These are phyloP conservation scores for Hypoxylon sp. DNA, from an alignment of 2,329 filamentous ascomycete genomes.

Conservation along the genomic window DNA sequence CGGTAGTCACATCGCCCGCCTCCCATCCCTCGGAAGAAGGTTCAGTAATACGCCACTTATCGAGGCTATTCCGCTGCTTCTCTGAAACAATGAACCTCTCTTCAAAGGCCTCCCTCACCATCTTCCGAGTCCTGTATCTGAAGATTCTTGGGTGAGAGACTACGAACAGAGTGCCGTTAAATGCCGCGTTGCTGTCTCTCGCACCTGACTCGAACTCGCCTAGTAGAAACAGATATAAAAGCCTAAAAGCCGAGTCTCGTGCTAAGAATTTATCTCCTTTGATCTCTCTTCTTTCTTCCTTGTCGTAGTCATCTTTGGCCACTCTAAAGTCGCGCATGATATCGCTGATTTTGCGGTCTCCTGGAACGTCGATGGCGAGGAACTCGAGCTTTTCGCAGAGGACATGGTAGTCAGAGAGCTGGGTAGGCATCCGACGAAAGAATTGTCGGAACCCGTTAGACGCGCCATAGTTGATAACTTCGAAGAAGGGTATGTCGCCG, in stretches of 20 bases:
- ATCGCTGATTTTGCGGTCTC: slow-evolving; percentile 7
- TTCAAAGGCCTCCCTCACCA: slow-evolving; percentile 28
- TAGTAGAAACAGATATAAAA: slow-evolving; percentile 22
- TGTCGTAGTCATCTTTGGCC: slow-evolving; percentile 16
- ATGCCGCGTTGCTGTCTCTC: slow-evolving; percentile 13
- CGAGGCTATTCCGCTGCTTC: slow-evolving; percentile 12
- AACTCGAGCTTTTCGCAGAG: slow-evolving; percentile 30
- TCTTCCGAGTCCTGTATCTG: slow-evolving; percentile 18
- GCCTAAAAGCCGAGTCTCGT: slow-evolving; percentile 28
- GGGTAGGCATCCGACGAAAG: slow-evolving; percentile 31
- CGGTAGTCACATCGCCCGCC: slow-evolving; percentile 3
- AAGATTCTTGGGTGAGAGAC: slow-evolving; percentile 26
- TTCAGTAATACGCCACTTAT: slow-evolving; percentile 8
- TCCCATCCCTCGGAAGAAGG: background rate
- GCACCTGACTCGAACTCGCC: slow-evolving; percentile 20
- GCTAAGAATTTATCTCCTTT: slow-evolving; percentile 9
- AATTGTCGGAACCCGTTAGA: slow-evolving; percentile 29
- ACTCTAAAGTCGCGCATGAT: slow-evolving; percentile 23
- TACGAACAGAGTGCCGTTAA: slow-evolving; percentile 19
- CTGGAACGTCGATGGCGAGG: slow-evolving; percentile 21
- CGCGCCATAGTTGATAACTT: slow-evolving; percentile 28
- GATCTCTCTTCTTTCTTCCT: background rate
- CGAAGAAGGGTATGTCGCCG: slow-evolving; percentile 24
- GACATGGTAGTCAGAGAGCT: slow-evolving; percentile 26
- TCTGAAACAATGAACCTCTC: slow-evolving; percentile 25